Evolutionary conservation across 169 alveolate genomes (phyloP).

Genomic region (Eimeria zaria): DNA sequence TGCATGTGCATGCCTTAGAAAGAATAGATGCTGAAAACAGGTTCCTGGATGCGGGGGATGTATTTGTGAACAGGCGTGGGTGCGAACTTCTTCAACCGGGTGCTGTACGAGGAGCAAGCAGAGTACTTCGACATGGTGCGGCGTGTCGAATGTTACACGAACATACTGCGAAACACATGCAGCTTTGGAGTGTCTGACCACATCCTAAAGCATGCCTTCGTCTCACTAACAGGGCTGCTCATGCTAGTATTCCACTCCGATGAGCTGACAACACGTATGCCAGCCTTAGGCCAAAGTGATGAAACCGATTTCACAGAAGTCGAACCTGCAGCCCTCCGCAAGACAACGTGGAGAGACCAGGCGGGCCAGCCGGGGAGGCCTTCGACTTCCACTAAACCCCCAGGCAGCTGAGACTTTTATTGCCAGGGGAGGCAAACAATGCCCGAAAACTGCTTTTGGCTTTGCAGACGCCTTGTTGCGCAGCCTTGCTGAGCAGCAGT

Average conservation of each 20-base stretch:
- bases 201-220: conserved; percentile 88
- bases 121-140: conserved; percentile 95
- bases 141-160: conserved; percentile 93
- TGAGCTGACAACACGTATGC: conserved; percentile 80
- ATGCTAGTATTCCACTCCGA: conserved; percentile 81
- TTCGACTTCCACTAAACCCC: conserved; percentile 24
- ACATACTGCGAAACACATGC: conserved; percentile 92
- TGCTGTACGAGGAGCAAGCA: conserved; percentile 94
- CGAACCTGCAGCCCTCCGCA: conserved; percentile 68
- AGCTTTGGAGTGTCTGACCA: conserved; percentile 91
- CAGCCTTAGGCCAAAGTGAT: conserved; percentile 78
- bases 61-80: conserved; percentile 93
- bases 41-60: not conserved
- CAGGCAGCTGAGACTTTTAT: conserved; percentile 1
- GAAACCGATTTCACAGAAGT: conserved; percentile 59
- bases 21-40: not conserved
- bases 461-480: not conserved
- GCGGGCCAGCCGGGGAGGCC: conserved; percentile 37
- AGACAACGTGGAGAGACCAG: conserved; percentile 72
- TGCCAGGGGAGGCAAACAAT: not conserved
- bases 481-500: not conserved
- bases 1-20: not conserved
- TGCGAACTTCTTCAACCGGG: conserved; percentile 91
- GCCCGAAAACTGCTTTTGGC: not conserved
- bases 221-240: conserved; percentile 85